Evolutionary conservation across 129 eudicot species (phyloP).

Genomic region (Lactuca saligna): DNA sequence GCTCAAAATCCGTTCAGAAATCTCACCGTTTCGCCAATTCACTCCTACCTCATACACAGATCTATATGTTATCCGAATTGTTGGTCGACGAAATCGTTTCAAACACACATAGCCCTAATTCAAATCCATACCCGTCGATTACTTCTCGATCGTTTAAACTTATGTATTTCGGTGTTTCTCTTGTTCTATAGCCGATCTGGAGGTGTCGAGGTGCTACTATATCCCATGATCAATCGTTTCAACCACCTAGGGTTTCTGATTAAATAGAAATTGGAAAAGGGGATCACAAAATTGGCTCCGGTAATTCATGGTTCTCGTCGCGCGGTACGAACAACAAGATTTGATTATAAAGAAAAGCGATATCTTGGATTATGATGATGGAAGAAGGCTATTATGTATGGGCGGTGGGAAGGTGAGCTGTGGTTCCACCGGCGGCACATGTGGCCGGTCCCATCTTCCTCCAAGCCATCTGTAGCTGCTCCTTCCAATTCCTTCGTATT

Average conservation of each 20-base stretch:
- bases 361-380: constrained; percentile 31
- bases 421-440: constrained; percentile 51
- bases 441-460: constrained; percentile 55
- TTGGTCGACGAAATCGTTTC: constrained; percentile 7
- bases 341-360: constrained; percentile 15
- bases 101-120: constrained; percentile 41
- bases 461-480: constrained; percentile 41
- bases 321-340: constrained; percentile 8
- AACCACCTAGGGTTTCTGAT: constrained; percentile 40
- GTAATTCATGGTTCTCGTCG: constrained; percentile 31
- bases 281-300: constrained; percentile 31
- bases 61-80: constrained; percentile 21
- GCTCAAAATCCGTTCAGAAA: constrained; percentile 19
- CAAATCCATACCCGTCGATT: constrained; percentile 11
- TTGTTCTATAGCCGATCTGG: constrained; percentile 35
- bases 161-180: constrained; percentile 11
- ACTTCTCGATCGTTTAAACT: neutral
- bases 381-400: constrained; percentile 35
- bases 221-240: constrained; percentile 23
- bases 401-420: constrained; percentile 50
- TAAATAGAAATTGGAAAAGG: constrained; percentile 14
- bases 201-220: constrained; percentile 10
- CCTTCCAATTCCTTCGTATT: constrained; percentile 18
- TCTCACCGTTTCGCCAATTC: constrained; percentile 31
- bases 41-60: constrained; percentile 17